These are phyloP conservation scores for Toxicodendron radicans DNA, from an alignment of 345 rosid genomes.

Conservation along the genomic window DNA sequence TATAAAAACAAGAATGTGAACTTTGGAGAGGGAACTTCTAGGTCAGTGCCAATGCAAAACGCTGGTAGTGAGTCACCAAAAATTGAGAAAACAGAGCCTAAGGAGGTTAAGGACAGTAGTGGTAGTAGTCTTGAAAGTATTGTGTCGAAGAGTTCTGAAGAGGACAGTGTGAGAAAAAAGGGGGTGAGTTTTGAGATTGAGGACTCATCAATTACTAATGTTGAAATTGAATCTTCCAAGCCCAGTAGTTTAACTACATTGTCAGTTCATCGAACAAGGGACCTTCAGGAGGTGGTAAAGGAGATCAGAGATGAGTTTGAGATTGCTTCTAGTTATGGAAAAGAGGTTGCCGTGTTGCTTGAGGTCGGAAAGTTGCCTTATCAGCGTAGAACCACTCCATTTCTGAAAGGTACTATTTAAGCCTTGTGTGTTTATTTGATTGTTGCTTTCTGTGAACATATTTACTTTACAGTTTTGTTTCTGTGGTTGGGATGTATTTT, in stretches of 20 bases:
- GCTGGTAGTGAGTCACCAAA: conserved; percentile 11
- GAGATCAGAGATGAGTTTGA: conserved; percentile 88
- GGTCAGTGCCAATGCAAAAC: conserved; percentile 43
- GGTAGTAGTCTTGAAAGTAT: conserved; percentile 45
- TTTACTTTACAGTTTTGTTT: not conserved
- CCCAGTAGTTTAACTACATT: conserved; percentile 61
- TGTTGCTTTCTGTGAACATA: not conserved
- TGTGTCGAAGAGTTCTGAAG: conserved; percentile 47
- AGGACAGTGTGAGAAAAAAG: conserved; percentile 49
- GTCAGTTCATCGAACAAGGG: conserved; percentile 75
- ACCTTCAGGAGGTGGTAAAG: conserved; percentile 75
- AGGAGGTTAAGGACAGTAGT: conserved; percentile 32
- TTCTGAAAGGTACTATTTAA: conserved; percentile 53
- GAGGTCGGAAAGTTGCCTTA: conserved; percentile 90
- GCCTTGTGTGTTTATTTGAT: not conserved
- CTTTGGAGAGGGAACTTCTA: conserved; percentile 71
- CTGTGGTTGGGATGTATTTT: not conserved
- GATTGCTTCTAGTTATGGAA: conserved; percentile 73
- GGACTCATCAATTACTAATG: conserved; percentile 30
- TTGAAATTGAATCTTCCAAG: conserved; percentile 61
- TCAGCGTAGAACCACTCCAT: conserved; percentile 49
- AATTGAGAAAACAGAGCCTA: conserved; percentile 33
- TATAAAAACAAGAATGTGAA: conserved; percentile 34
- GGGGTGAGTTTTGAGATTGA: conserved; percentile 82
- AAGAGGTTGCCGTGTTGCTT: conserved; percentile 85